Base-by-base conservation (phyloP, 768 basidiomycete genomes). In the Termitomyces titanicus region DNA sequence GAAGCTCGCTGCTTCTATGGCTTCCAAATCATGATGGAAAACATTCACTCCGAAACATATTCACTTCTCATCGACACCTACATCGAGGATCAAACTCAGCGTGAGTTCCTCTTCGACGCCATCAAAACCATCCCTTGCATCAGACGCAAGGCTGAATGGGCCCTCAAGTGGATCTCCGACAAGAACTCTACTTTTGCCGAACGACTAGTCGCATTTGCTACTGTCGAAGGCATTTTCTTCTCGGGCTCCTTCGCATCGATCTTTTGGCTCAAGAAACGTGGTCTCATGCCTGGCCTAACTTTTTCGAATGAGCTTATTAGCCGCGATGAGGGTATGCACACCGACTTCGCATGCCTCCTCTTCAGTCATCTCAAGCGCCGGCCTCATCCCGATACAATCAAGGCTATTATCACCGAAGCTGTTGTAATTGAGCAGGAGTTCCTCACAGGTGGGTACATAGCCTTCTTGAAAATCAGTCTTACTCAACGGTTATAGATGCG, bases 31-130 rank as follows among this genome's bases (percentile, higher is more conserved):
- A n/a, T n/a, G n/a, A n/a, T n/a, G n/a, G n/a, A n/a, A n/a, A n/a
- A n/a, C n/a, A n/a, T n/a, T n/a, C n/a, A n/a, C n/a, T n/a, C n/a
- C n/a, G n/a, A n/a, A n/a, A n/a, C n/a, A n/a, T n/a, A n/a, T n/a
- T n/a, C n/a, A n/a, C n/a, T 95, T 93, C 86, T 98, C 64, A 95
- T 98, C 64, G 94, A 97, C 69, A 92, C 88, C 3, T 97, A 96
- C 70, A 92, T 98, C 71, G 89, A 89, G 65, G 94, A 98, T 53
- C 64, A 82, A 4, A 74, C 69, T 0, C 73, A 92, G 65, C 86
- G 94, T 43, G 84, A 87, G 34, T 87, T 86, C 63, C 87, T 98
- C 3, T 97, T 98, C 67, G 86, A 93, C 57, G 94, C 95, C 24
- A 81, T 98, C 50, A 92, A 98, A 59, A 96, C 92, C 47, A 92